Percentiles rank a stretch among this genome's conserved stretches.
These are phyloP conservation scores for Acanthamoeba healyi DNA, from an alignment of 208 protist genomes.

Conservation along the genomic window DNA sequence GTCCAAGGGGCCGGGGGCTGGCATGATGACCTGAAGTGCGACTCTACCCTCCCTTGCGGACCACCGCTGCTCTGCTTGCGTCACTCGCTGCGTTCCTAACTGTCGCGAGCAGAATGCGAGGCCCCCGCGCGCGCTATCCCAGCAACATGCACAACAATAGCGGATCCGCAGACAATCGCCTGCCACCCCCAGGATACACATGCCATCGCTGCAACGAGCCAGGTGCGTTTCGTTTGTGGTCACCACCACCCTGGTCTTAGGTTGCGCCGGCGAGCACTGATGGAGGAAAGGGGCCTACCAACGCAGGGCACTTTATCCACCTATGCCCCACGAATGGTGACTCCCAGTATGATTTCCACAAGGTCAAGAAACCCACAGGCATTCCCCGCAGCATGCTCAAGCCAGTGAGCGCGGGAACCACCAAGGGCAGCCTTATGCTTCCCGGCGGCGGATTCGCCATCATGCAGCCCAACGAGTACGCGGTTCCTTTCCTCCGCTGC, in stretches of 20 bases:
- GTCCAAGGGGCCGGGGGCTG: background rate
- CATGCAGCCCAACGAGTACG: constrained; percentile 41
- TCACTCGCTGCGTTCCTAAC: too few species aligned
- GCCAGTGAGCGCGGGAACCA: constrained; percentile 6
- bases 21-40: background rate
- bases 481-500: background rate
- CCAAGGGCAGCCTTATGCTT: constrained; percentile 1
- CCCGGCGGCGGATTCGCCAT: constrained; percentile 60
- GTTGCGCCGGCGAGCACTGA: background rate
- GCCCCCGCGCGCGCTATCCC: background rate
- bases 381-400: constrained; percentile 86
- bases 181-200: constrained; percentile 81
- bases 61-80: background rate
- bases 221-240: background rate
- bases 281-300: background rate
- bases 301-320: constrained; percentile 84
- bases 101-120: constrained; percentile 24
- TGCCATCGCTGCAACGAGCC: constrained; percentile 85
- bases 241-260: background rate
- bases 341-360: constrained; percentile 78
- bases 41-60: background rate
- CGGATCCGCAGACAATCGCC: background rate
- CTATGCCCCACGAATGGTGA: constrained; percentile 88
- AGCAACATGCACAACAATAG: background rate
- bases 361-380: constrained; percentile 82